A percentile compares a stretch with the other conserved stretches of the same genome.
These are phyloP conservation scores for Penicillium pancosmium DNA, from an alignment of 495 filamentous ascomycete species.

Conservation along the genomic window DNA sequence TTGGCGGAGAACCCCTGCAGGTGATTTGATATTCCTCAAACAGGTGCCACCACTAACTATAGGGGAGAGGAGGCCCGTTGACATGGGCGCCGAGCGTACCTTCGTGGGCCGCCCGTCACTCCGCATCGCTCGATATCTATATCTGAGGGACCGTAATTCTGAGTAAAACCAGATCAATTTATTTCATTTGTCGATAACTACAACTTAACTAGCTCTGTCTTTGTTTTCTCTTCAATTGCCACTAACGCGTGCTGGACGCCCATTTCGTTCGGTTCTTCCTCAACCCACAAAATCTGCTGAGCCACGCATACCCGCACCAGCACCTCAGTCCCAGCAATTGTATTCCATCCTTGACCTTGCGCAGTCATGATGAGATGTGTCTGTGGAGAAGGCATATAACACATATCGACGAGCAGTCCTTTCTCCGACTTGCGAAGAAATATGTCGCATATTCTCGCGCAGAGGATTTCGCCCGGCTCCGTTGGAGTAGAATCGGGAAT, in stretches of 20 bases:
- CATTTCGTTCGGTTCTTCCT: conserved; percentile 7
- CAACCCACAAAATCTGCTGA: conserved; percentile 36
- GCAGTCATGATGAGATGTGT: conserved; percentile 53
- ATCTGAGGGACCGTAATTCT: no score
- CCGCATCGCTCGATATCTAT: no score
- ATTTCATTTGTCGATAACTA: neutral
- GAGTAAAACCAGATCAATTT: no score
- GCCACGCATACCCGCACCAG: conserved; percentile 66
- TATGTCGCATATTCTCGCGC: conserved; percentile 42
- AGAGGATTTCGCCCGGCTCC: conserved; percentile 44
- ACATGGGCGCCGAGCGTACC: no score
- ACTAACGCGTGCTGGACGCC: conserved; percentile 8
- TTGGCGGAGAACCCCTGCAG: no score
- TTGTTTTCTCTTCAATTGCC: neutral
- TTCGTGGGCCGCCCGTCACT: no score
- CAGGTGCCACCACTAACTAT: no score
- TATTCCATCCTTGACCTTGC: conserved; percentile 53
- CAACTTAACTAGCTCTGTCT: neutral
- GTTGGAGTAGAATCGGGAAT: conserved; percentile 62
- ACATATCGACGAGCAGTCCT: conserved; percentile 68
- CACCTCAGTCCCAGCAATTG: conserved; percentile 58
- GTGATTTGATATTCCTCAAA: no score
- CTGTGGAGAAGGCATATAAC: conserved; percentile 62
- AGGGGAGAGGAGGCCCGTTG: no score
- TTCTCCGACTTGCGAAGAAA: conserved; percentile 46